These are phyloP conservation scores for Plenodomus lindquistii DNA, from an alignment of 2,329 filamentous ascomycete species.

Conservation along the genomic window DNA sequence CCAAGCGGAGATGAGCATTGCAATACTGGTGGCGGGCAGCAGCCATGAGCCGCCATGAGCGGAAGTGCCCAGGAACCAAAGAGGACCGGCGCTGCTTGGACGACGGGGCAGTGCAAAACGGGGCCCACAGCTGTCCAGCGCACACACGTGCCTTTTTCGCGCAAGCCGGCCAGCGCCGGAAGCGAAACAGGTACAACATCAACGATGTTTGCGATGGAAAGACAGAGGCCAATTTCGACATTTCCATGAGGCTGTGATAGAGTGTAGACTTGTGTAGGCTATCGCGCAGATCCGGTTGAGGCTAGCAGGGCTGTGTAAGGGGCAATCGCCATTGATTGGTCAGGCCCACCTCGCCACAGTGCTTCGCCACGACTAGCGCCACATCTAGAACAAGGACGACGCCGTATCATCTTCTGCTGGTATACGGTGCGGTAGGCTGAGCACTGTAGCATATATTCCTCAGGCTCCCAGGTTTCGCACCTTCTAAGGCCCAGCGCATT, in stretches of 20 bases:
- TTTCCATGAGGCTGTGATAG: neutral
- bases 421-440: neutral
- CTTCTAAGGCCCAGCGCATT: no score
- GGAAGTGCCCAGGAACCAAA: slow-evolving; percentile 7
- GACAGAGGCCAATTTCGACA: neutral
- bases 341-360: neutral
- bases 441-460: neutral
- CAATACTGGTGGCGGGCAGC: neutral
- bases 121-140: neutral
- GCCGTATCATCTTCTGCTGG: neutral
- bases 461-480: neutral
- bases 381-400: neutral
- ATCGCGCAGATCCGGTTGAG: neutral
- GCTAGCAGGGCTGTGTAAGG: slow-evolving; percentile 2
- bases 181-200: neutral
- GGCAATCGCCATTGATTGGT: neutral
- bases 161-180: neutral
- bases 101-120: slow-evolving; percentile 11
- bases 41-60: no score
- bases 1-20: neutral
- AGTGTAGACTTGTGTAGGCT: slow-evolving; percentile 1
- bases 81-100: slow-evolving; percentile 8
- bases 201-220: neutral
- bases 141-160: no score
- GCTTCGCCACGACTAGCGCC: neutral